A percentile compares a stretch with the other conserved stretches of the same genome.
phyloP scores from a whole-genome alignment of 768 basidiomycete genomes.

The Glaciozyma martinii region DNA sequence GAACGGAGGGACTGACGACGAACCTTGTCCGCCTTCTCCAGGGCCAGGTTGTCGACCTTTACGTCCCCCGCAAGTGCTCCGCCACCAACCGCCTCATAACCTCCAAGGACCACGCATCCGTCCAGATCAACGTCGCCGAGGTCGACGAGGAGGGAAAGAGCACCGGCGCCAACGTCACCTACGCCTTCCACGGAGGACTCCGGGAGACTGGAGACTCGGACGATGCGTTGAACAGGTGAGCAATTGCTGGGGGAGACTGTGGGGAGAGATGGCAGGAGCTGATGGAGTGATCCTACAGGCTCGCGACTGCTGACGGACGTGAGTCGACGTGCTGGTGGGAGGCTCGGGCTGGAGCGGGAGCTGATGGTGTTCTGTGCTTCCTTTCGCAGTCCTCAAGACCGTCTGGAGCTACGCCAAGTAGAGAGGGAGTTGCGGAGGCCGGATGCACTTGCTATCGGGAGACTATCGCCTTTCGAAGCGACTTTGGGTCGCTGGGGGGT shows the following conservation, averaged over 20 bases:
- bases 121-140: conserved; percentile 89
- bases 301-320: conserved; percentile 93
- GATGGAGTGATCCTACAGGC: conserved; percentile 39
- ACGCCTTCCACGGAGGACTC: conserved; percentile 89
- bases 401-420: conserved; percentile 96
- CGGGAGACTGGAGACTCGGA: conserved; percentile 92
- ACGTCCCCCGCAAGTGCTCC: conserved; percentile 94
- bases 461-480: not conserved
- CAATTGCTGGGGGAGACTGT: not conserved
- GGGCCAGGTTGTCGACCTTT: conserved; percentile 99
- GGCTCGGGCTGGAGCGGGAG: not conserved
- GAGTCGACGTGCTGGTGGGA: conserved; percentile 43
- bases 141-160: conserved; percentile 75
- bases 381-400: conserved; percentile 71
- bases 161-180: conserved; percentile 59
- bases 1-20: not conserved
- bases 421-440: conserved; percentile 28
- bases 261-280: not conserved
- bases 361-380: not conserved
- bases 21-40: conserved; percentile 37
- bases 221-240: conserved; percentile 71
- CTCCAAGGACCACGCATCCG: conserved; percentile 97
- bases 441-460: not conserved
- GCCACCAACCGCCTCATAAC: conserved; percentile 77
- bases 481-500: not conserved